Evolutionary conservation across 352 stramenopile genomes (phyloP).

Genomic region (Pythium sp.): DNA sequence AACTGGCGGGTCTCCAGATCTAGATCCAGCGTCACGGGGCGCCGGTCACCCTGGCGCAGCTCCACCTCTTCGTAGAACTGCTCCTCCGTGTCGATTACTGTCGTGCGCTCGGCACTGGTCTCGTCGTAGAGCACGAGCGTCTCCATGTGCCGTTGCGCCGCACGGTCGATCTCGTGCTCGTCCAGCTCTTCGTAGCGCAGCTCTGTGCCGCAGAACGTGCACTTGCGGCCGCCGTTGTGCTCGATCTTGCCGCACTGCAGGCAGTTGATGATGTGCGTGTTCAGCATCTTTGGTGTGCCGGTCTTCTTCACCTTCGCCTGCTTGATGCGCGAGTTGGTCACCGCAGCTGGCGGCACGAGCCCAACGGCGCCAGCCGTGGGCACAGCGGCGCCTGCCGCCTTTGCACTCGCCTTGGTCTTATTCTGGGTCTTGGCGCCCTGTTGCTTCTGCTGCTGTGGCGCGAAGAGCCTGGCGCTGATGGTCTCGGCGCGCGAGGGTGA

Average conservation of each 20-base stretch:
- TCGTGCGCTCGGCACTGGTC: slow-evolving; percentile 39
- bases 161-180: slow-evolving; percentile 28
- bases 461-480: slow-evolving; percentile 52
- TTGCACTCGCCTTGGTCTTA: slow-evolving; percentile 8
- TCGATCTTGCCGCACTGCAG: slow-evolving; percentile 66
- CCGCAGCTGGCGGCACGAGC: slow-evolving; percentile 38
- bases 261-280: slow-evolving; percentile 69
- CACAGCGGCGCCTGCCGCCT: not conserved
- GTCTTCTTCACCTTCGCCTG: slow-evolving; percentile 44
- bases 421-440: not conserved
- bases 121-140: slow-evolving; percentile 50
- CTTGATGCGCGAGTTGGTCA: slow-evolving; percentile 50
- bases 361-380: not conserved
- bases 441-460: slow-evolving; percentile 5
- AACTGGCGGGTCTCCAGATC: slow-evolving; percentile 50
- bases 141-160: slow-evolving; percentile 52
- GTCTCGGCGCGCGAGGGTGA: slow-evolving; percentile 35
- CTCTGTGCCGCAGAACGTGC: slow-evolving; percentile 54
- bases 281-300: slow-evolving; percentile 34
- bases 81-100: slow-evolving; percentile 42
- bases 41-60: slow-evolving; percentile 14
- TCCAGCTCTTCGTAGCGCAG: slow-evolving; percentile 53
- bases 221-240: slow-evolving; percentile 50
- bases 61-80: slow-evolving; percentile 33
- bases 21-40: slow-evolving; percentile 40